Evolutionary conservation across 768 basidiomycete genomes (phyloP).

Genomic region (Obba rivulosa): DNA sequence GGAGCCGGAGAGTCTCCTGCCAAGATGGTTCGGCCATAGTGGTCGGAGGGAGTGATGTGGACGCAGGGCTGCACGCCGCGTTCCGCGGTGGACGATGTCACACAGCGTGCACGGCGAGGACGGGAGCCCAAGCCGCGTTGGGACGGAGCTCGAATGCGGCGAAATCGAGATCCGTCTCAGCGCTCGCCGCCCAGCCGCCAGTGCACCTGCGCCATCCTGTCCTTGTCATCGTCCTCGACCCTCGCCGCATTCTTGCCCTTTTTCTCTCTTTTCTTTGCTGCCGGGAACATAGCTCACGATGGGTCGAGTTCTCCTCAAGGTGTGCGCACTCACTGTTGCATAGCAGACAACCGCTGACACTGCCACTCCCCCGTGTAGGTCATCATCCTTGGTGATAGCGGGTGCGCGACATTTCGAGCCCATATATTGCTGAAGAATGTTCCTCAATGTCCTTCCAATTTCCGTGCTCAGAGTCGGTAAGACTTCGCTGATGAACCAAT

Average conservation of each 20-base stretch:
- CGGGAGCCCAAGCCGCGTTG: constrained; percentile 9
- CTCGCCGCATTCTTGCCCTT: not conserved
- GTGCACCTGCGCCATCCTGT: constrained; percentile 11
- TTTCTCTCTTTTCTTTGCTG: constrained; percentile 14
- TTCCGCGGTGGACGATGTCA: no score
- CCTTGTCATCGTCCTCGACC: not conserved
- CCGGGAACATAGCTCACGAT: constrained; percentile 31
- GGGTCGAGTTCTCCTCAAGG: constrained; percentile 88
- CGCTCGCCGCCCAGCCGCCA: constrained; percentile 5
- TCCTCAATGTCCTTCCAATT: not conserved
- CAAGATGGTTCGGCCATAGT: constrained; percentile 79
- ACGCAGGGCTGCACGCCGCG: constrained; percentile 4
- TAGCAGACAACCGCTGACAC: not conserved
- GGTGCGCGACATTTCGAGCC: constrained; percentile 45
- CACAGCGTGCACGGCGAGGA: no score
- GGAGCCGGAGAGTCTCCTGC: constrained; percentile 76
- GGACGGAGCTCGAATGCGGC: constrained; percentile 21
- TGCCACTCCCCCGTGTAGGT: constrained; percentile 49
- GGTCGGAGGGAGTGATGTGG: constrained; percentile 6
- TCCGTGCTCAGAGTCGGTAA: constrained; percentile 63
- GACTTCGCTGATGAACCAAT: constrained; percentile 99
- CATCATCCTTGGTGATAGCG: constrained; percentile 98
- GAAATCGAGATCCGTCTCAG: constrained; percentile 15
- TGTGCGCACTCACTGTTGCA: constrained; percentile 19
- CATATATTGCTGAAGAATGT: constrained; percentile 1